Base-by-base conservation (phyloP, 805 yeast genomes). In the Yarrowia porcina region DNA sequence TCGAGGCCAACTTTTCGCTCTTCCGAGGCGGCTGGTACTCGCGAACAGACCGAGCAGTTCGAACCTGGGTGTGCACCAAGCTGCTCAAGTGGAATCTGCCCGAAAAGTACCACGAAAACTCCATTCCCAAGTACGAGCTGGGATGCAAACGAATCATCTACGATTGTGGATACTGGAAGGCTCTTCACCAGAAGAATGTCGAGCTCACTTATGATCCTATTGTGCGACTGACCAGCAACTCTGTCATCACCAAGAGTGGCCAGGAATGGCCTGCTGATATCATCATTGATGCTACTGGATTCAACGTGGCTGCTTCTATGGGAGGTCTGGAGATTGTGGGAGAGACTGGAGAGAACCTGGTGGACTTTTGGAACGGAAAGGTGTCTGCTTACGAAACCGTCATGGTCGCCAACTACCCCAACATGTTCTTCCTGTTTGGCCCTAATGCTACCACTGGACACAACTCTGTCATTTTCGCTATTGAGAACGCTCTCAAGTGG, bases 381-480 rank as follows among this genome's bases (percentile, higher is more conserved):
- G 52, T 49, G 23, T 52, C 67, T 11, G 67, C 67, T 1, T 66
- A 66, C 35, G 65, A 66, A 21, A 64, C 67, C 10, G 54, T 60
- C 27, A 57, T 65, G 35, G 65, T 66, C 6, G 28, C 64, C 33
- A 63, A 64, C 30, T 65, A 52, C 47, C 68, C 68, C 21, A 66
- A 66, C 42, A 23, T 66, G 47, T 66, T 66, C 41, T 36, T 65
- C 20, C 21, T 65, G 15, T 45, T 56, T 18, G 68, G 68, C 9
- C 68, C 68, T 23, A 66, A 66, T 28, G 38, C 64, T 27, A 64
- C 66, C 13, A 65, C 68, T n/a, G 68, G 68, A 6, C 68, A 66
- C 28, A 63, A 65, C 41, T 56, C 64, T 39, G 65, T 65, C 32
- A 23, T 66, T 27, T 54, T 66, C 28, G 63, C 67, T 17, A 50